Base-by-base conservation (phyloP, 2,329 filamentous ascomycete genomes). In the Colletotrichum sublineola region DNA sequence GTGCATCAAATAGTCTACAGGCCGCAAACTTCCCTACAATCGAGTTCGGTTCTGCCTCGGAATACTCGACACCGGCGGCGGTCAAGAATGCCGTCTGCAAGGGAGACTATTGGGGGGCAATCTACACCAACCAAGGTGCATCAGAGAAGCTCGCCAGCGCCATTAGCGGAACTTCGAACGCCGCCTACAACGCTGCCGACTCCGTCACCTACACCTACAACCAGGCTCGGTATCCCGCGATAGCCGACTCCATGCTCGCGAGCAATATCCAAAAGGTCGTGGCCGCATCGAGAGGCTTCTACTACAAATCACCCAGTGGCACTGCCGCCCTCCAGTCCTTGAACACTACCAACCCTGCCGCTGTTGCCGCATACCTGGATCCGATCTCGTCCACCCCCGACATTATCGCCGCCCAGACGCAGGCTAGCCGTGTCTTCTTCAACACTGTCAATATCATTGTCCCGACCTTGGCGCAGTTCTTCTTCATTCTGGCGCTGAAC, bases 361-460 rank as follows among this genome's bases (percentile, higher is more conserved):
- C 79, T 40, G 68, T 79, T 5, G 74, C 77, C 15, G 78, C 77
- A 31, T 81, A 81, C 57, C 75, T 82, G n/a, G 76, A 81, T 60
- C 82, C 83, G 1, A 79, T 82, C 64, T 67, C 75, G 18, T 74
- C 78, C 2, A 77, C 76, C 1, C 66, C 75, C 29, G 74, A 77
- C 40, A 73, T 82, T 55, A 78, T 82, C 29, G 73, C 74, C 58
- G 78, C 80, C 0, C 82, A 81, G 5, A 76, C 75, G 5, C 82
- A 84, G 65, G 81, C 79, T 31, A 73, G 77, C 0, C 77, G 79
- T 15, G 74, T 79, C 12, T 75, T 83, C 5, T 80, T 81, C 73
- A 84, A 84, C 75, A 84, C 83, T 0, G 74, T 84, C 24, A 79
- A 79, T 62, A 81, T 84, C 18, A 79, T 83, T 44, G 76, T 83